Base-by-base conservation (phyloP, 1,284 basidiomycete genomes). In the Cystobasidium sp. region DNA sequence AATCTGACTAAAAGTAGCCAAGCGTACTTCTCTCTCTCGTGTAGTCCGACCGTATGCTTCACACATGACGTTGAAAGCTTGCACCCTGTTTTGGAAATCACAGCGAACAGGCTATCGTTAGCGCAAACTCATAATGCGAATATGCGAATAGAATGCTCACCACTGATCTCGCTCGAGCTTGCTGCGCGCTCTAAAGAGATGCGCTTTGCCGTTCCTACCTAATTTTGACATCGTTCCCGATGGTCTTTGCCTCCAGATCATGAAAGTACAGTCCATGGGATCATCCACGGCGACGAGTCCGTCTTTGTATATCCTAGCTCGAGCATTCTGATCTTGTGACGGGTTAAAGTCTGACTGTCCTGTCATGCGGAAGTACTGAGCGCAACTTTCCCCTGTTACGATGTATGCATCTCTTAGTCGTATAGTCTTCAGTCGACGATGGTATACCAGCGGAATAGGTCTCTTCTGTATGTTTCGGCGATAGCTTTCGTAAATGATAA, bases 261-360 rank as follows among this genome's bases (percentile, higher is more conserved):
- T 75, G 10, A 79, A 76, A 20, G 78, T 78, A 44, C 78, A 78
- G 49, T 79, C 78, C 59, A 78, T 78, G 10, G 75, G 76, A 18
- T 78, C 78, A 67, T 78, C 78, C 24, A 73, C 74, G 0, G 75
- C 66, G 4, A 77, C 46, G 7, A 79, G 59, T 4, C 77, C 77
- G 52, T 79, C 78, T n/a, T 70, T 59, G 49, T 79, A 79, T 61
- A 77, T 74, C 3, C 78, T 70, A 18, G 78, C 76, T 46, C 77
- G 71, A n/a, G 69, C 68, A n/a, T 71, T 74, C 39, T 68, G 70
- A 18, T 63, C 56, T 16, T 75, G 74, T 41, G 55, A 67, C 74
- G 12, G 76, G 71, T 55, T 76, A 63, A 77, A 78, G 75, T 14
- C 51, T 37, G 14, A 55, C 41, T n/a, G 55, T 56, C 58, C 65